phyloP scores from a whole-genome alignment of 2,329 filamentous ascomycete genomes.

The Monilinia fructigena region DNA sequence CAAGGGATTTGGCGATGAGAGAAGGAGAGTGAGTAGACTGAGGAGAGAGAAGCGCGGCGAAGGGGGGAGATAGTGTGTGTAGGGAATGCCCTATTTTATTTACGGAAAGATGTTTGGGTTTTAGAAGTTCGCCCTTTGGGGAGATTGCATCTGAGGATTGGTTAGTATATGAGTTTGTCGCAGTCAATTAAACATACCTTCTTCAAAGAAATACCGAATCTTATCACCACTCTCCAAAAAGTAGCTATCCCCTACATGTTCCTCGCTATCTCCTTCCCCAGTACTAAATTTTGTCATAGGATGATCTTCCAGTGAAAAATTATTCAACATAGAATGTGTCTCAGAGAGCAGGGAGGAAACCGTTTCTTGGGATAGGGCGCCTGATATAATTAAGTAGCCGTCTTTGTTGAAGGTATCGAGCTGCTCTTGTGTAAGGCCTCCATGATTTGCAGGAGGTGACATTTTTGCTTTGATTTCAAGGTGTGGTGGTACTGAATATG shows the following conservation, averaged over 20 bases:
- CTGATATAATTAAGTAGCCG: slow-evolving; percentile 85
- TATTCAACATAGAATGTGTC: slow-evolving; percentile 69
- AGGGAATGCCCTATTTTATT: slow-evolving; percentile 86
- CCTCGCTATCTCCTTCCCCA: slow-evolving; percentile 59
- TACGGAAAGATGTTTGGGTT: slow-evolving; percentile 80
- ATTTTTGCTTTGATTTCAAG: neutral
- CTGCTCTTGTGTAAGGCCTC: slow-evolving; percentile 65
- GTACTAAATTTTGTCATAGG: slow-evolving; percentile 94
- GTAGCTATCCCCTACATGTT: slow-evolving; percentile 91
- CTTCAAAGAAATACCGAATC: slow-evolving; percentile 95
- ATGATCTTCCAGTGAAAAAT: slow-evolving; percentile 77
- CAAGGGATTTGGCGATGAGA: slow-evolving; percentile 48
- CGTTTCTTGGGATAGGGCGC: slow-evolving; percentile 67
- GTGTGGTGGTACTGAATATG: too few species aligned
- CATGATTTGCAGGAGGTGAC: slow-evolving; percentile 6
- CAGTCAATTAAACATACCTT: slow-evolving; percentile 46
- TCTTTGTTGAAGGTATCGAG: slow-evolving; percentile 71
- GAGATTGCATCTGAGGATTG: slow-evolving; percentile 68
- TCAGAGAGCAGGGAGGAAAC: slow-evolving; percentile 69
- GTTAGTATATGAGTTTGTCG: neutral
- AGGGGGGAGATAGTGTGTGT: slow-evolving; percentile 66
- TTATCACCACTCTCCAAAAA: slow-evolving; percentile 90
- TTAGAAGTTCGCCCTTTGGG: slow-evolving; percentile 59
- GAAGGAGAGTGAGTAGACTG: slow-evolving; percentile 43
- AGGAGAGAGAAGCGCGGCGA: slow-evolving; percentile 52